Evolutionary conservation across 192 early-diverging fungal genomes (phyloP), one percentile per base, ranked within the genome.

Genomic region (Coemansia sp.): DNA sequence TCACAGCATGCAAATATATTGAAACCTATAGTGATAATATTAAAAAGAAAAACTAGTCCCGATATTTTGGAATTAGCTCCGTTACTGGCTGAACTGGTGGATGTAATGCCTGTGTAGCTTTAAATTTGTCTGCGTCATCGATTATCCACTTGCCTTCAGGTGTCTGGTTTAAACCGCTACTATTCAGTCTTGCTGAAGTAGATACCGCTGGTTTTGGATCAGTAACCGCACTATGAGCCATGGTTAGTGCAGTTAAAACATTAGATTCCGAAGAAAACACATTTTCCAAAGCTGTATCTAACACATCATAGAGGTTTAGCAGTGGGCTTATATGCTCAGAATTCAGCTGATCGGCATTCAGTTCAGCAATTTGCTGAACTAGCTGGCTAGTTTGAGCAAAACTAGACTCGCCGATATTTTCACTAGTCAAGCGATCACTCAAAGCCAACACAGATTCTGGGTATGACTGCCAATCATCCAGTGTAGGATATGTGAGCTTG

Each of bases 391-490:
- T 26, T 34, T 50, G 54, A 17, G 40, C 34, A 20, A 57, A 40
- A 0, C 44, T 36, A 20, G 57, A 11, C 1, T 8, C 3, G 0
- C 0, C 4, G 3, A 66, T 19, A 9, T 54, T 60, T 0, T 59
- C 59, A 10, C 48, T 26, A 3, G 53, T 42, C 25, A 72, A 2
- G 25, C 64, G 62, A 0, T 60, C 60, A 34, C 44, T 22, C 12
- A 72, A 42, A 0, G 70, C 42, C 36, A 72, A 5, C 17, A 57
- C 31, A 12, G 25, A 28, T 17, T 42, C 70, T 0, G 70, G 22
- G 40, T 72, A 66, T 0, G 14, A 2, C 3, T 48, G 20, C 5
- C 66, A 38, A 2, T 72, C 70, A 11, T 37, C 52, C 1, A 3
- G 36, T 23, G 64, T 5, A 4, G 70, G 70, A 34, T 36, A 44